Evolutionary conservation across 306 rosid species (phyloP).

Genomic region (Inga leiocalycina): DNA sequence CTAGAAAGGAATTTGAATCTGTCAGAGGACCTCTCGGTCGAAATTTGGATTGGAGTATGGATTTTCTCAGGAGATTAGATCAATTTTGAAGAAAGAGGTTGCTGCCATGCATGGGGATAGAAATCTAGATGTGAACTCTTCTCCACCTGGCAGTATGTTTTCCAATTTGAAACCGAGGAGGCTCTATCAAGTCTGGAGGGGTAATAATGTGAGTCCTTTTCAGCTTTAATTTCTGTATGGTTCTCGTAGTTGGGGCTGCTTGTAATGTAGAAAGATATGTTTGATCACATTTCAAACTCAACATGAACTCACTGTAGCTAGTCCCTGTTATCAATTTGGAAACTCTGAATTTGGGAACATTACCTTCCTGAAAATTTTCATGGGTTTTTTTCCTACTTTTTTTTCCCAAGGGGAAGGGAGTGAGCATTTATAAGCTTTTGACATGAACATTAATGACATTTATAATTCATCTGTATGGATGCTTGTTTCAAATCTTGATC

Average conservation of each 20-base stretch:
- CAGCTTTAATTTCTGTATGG: conserved; percentile 16
- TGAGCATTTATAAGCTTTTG: conserved; percentile 5
- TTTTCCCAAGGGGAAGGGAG: neutral
- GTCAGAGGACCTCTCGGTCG: conserved; percentile 29
- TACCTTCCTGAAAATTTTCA: neutral
- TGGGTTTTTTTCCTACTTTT: too few species aligned
- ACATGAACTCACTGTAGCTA: conserved; percentile 24
- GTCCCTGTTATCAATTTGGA: conserved; percentile 12
- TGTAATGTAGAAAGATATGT: conserved; percentile 4
- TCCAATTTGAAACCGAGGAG: conserved; percentile 51
- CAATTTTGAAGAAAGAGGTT: conserved; percentile 37
- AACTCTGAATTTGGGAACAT: neutral
- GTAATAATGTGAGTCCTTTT: conserved; percentile 78
- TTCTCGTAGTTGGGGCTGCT: conserved; percentile 28
- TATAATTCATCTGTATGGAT: neutral
- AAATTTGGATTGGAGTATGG: conserved; percentile 36
- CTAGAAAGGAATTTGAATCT: conserved; percentile 35
- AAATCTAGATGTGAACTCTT: conserved; percentile 41
- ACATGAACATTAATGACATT: conserved; percentile 14
- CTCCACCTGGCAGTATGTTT: conserved; percentile 39
- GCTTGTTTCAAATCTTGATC: neutral
- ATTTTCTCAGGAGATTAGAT: conserved; percentile 33
- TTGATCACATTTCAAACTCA: conserved; percentile 29
- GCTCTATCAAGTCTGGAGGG: conserved; percentile 90
- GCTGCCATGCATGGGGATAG: conserved; percentile 42